These are phyloP conservation scores for Pseudogymnoascus sp. DNA, from an alignment of 2,329 filamentous ascomycete species.

Conservation along the genomic window DNA sequence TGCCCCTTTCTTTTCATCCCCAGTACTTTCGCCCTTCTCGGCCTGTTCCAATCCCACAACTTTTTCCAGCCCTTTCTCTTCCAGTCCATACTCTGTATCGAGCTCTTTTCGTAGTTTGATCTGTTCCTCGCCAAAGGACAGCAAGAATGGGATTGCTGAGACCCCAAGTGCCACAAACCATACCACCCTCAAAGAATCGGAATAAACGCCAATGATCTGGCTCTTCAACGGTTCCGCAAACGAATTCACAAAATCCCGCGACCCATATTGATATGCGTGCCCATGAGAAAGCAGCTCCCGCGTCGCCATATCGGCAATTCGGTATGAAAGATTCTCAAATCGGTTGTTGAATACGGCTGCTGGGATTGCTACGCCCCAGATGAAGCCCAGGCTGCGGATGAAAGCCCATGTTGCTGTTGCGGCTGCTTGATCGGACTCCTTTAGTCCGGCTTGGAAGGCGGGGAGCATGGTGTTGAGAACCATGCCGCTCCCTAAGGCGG, in stretches of 20 bases:
- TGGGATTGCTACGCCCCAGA: constrained; percentile 29
- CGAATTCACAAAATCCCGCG: constrained; percentile 4
- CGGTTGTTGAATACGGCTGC: constrained; percentile 5
- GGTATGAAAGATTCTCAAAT: not conserved
- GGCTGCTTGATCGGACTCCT: constrained; percentile 27
- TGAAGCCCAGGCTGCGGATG: constrained; percentile 36
- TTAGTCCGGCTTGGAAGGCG: constrained; percentile 33
- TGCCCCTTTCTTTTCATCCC: not conserved
- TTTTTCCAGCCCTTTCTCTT: constrained; percentile 18
- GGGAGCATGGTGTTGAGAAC: constrained; percentile 34
- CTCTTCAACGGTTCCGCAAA: constrained; percentile 1
- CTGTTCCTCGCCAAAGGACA: constrained; percentile 30
- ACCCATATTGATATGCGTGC: not conserved
- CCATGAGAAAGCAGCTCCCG: not conserved
- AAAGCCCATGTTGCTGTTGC: not conserved
- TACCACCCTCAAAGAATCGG: constrained; percentile 27
- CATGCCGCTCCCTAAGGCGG: constrained; percentile 34
- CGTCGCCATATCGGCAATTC: not conserved
- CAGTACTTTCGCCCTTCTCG: not conserved
- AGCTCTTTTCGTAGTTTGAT: constrained; percentile 31
- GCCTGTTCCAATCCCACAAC: not conserved
- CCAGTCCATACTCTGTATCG: constrained; percentile 33
- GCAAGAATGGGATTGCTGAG: constrained; percentile 26
- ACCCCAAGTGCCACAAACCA: constrained; percentile 31
- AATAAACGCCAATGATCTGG: constrained; percentile 29